Percentiles rank a stretch among this genome's conserved stretches.
Evolutionary conservation across 169 alveolate species (phyloP).

Genomic region (Cryptosporidium tyzzeri): DNA sequence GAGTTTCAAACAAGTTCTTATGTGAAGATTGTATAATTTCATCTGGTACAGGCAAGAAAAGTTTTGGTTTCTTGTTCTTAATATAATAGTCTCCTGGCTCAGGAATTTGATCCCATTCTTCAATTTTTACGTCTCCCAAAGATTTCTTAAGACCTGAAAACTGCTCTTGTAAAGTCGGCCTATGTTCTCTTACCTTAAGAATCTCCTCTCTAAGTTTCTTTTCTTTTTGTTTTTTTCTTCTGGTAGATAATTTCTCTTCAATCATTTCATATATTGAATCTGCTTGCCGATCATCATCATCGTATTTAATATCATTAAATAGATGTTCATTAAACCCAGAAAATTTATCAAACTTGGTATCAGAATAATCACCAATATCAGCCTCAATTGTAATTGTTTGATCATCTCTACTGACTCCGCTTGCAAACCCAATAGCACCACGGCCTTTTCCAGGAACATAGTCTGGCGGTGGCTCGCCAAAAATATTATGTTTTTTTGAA

Average conservation of each 20-base stretch:
- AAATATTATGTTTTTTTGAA: slow-evolving; percentile 65
- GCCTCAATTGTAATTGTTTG: slow-evolving; percentile 82
- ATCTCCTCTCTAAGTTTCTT: slow-evolving; percentile 88
- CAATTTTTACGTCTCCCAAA: slow-evolving; percentile 86
- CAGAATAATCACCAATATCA: slow-evolving; percentile 90
- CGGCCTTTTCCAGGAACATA: slow-evolving; percentile 97
- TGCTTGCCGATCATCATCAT: slow-evolving; percentile 94
- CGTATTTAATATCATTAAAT: slow-evolving; percentile 88
- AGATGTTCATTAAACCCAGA: slow-evolving; percentile 91
- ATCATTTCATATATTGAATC: slow-evolving; percentile 91
- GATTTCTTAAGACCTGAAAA: slow-evolving; percentile 84
- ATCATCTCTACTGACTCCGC: slow-evolving; percentile 98
- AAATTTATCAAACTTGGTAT: slow-evolving; percentile 92
- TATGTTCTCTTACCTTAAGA: slow-evolving; percentile 88
- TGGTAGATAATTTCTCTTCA: slow-evolving; percentile 91
- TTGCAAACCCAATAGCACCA: slow-evolving; percentile 97
- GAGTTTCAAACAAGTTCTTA: slow-evolving; percentile 42
- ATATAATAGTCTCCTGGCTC: slow-evolving; percentile 91
- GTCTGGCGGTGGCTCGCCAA: slow-evolving; percentile 97
- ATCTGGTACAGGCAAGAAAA: slow-evolving; percentile 93
- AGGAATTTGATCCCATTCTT: slow-evolving; percentile 98
- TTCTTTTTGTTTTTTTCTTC: slow-evolving; percentile 91
- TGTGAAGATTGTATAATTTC: slow-evolving; percentile 81
- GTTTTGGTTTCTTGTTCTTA: slow-evolving; percentile 90
- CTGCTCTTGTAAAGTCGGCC: slow-evolving; percentile 83